Percentiles rank a stretch among this genome's conserved stretches.
phyloP scores from a whole-genome alignment of 768 basidiomycete species.

The Leccinum arenicola region DNA sequence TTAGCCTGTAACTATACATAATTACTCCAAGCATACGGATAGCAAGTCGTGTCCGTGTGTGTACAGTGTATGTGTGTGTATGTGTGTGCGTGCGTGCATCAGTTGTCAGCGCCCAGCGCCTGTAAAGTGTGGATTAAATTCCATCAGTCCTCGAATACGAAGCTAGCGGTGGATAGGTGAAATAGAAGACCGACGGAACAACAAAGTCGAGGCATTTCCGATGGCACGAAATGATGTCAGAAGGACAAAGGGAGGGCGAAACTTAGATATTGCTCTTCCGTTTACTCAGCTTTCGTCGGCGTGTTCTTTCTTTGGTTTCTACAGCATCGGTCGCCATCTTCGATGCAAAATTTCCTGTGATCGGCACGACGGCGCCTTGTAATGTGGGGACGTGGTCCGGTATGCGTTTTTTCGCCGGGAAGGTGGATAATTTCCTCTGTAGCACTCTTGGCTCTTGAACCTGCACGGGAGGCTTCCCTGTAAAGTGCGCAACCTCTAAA shows the following conservation, averaged over 20 bases:
- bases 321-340: conserved; percentile 16
- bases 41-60: background rate
- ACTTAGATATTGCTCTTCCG: conserved; percentile 28
- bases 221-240: conserved; percentile 11
- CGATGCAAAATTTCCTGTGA: conserved; percentile 6
- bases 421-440: conserved; percentile 25
- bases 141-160: conserved; percentile 13
- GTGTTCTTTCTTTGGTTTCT: conserved; percentile 23
- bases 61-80: background rate
- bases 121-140: conserved; percentile 7
- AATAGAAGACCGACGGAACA: conserved; percentile 22
- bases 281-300: conserved; percentile 34
- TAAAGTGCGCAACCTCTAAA: background rate
- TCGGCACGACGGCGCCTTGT: conserved; percentile 10
- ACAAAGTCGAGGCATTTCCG: conserved; percentile 22
- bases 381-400: conserved; percentile 21
- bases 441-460: conserved; percentile 17
- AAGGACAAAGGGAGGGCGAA: conserved; percentile 11
- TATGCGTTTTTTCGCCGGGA: conserved; percentile 25
- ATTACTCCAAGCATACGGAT: conserved; percentile 1
- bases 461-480: conserved; percentile 10
- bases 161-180: conserved; percentile 3
- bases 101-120: conserved; percentile 19
- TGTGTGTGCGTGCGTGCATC: background rate
- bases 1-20: conserved; percentile 5